Conservation (phyloP, 169 alveolate species). For the Theileria sp. region DNA sequence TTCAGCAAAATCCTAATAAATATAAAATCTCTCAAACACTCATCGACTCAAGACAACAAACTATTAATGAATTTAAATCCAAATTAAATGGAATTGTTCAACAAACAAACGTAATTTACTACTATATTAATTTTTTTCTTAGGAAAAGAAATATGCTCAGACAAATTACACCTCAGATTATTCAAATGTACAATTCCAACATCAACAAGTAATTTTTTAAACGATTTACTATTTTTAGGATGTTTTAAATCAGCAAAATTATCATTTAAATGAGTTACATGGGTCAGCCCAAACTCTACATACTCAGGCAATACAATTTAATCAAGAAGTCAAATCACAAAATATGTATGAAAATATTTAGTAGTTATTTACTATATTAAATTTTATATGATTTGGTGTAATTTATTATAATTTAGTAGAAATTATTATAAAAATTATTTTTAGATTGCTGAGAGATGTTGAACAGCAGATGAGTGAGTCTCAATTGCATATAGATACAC, state of each 20-base stretch:
- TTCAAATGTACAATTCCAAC: conserved; percentile 41
- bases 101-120: neutral
- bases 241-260: conserved; percentile 54
- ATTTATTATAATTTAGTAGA: neutral
- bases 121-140: neutral
- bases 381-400: neutral
- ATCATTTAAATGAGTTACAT: conserved; percentile 29
- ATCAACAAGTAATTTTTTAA: conserved; percentile 29
- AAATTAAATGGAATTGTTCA: conserved; percentile 47
- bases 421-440: neutral
- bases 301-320: conserved; percentile 50
- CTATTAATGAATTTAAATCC: conserved; percentile 57
- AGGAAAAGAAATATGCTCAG: neutral
- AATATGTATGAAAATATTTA: conserved; percentile 11
- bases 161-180: conserved; percentile 21
- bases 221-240: conserved; percentile 1
- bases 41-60: conserved; percentile 37
- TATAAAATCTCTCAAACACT: conserved; percentile 44
- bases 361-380: neutral
- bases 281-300: conserved; percentile 50
- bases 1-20: conserved; percentile 18
- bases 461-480: conserved; percentile 36
- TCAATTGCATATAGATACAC: conserved; percentile 36
- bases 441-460: conserved; percentile 24
- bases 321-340: conserved; percentile 44